Evolutionary conservation across 371 early-diverging fungal genomes (phyloP).

Genomic region (Mortierella sp.): DNA sequence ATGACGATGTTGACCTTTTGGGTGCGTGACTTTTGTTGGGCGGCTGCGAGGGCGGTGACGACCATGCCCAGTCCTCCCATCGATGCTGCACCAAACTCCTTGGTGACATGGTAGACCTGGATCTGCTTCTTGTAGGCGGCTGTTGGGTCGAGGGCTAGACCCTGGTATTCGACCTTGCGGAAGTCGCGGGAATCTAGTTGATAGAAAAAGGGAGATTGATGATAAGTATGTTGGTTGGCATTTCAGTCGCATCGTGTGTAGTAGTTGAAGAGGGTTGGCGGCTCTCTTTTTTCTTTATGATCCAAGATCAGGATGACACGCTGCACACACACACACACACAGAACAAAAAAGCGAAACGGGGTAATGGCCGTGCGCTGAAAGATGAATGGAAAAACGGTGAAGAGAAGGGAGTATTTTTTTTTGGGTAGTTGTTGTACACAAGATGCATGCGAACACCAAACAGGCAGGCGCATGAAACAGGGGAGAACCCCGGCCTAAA

Average conservation of each 20-base stretch:
- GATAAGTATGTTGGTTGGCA: background rate
- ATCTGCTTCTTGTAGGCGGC: conserved; percentile 46
- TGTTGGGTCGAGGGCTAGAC: conserved; percentile 56
- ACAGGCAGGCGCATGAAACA: background rate
- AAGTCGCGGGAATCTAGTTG: conserved; percentile 54
- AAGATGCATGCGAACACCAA: background rate
- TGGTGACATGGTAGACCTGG: conserved; percentile 74
- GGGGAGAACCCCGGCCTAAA: background rate
- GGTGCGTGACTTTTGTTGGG: conserved; percentile 65
- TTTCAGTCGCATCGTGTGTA: background rate
- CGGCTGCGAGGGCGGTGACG: conserved; percentile 69
- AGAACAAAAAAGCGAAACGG: background rate
- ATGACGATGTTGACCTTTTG: conserved; percentile 68
- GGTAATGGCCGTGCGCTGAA: background rate
- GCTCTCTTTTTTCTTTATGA: background rate
- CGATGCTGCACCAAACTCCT: conserved; percentile 74
- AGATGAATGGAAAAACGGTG: background rate
- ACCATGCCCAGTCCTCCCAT: conserved; percentile 74
- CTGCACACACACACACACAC: background rate
- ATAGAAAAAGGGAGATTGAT: background rate
- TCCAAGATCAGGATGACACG: background rate
- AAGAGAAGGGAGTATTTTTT: background rate
- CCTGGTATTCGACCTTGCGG: conserved; percentile 64
- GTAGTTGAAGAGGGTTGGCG: background rate
- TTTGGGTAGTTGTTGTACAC: background rate